Evolutionary conservation across 1,284 basidiomycete species (phyloP).

Genomic region (Cutaneotrichosporon sp.): DNA sequence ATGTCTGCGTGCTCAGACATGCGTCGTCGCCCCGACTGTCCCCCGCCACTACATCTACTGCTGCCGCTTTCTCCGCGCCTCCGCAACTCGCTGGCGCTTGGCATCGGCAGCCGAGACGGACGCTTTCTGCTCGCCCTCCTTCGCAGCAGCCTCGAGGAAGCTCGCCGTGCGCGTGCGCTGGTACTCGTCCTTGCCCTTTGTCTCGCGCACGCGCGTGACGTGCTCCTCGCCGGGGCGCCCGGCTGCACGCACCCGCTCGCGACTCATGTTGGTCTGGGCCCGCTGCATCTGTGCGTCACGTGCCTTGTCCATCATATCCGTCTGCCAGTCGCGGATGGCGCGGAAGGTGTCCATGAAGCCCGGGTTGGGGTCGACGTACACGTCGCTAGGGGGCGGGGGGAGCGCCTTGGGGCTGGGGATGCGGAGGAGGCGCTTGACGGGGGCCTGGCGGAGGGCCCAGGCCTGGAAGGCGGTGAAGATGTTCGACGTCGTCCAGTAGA

Average conservation of each 20-base stretch:
- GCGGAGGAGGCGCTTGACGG: conserved; percentile 36
- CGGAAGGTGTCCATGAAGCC: conserved; percentile 9
- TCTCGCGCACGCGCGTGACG: neutral
- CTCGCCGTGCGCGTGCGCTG: neutral
- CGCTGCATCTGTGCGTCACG: neutral
- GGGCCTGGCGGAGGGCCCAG: conserved; percentile 38
- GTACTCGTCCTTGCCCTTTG: neutral
- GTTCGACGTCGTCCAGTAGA: conserved; percentile 57
- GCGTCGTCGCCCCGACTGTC: too few relatives aligned
- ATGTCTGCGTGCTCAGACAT: too few relatives aligned
- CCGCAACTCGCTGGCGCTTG: conserved; percentile 10
- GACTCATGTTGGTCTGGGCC: neutral
- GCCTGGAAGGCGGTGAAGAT: conserved; percentile 54
- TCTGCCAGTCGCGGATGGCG: conserved; percentile 2
- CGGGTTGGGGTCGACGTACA: conserved; percentile 16
- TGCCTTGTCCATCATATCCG: neutral
- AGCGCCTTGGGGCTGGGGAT: conserved; percentile 38
- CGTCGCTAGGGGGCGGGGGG: conserved; percentile 26
- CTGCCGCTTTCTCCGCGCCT: conserved; percentile 13
- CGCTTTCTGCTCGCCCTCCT: neutral
- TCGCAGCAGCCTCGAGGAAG: neutral
- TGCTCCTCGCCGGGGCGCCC: neutral
- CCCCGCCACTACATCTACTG: neutral
- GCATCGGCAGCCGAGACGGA: neutral
- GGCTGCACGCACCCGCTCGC: neutral